A percentile compares a stretch with the other conserved stretches of the same genome.
Conservation (phyloP, 495 filamentous ascomycete genomes). For the Stereocaulon alpinum region DNA sequence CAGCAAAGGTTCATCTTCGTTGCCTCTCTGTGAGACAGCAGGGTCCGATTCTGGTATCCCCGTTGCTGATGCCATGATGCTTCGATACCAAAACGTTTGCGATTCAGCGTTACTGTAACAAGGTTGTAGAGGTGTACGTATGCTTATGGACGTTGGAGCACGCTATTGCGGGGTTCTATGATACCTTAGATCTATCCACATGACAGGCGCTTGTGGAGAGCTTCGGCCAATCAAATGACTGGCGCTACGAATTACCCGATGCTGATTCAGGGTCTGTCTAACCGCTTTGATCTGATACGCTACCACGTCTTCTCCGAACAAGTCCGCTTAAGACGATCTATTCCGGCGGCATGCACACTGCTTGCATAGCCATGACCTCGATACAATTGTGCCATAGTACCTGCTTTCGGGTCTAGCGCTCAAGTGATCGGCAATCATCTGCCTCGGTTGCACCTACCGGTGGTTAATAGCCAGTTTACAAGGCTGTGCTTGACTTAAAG, state of each 20-base stretch:
- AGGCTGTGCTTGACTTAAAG: no score
- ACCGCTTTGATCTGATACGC: no score
- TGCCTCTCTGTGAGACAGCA: slow-evolving; percentile 20
- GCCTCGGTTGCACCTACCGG: no score
- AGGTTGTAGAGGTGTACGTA: not conserved
- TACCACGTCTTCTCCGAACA: not conserved
- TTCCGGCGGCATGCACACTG: no score
- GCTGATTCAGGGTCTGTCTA: no score
- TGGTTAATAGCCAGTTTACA: no score
- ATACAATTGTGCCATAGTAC: no score
- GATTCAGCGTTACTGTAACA: no score
- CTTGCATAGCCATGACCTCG: no score
- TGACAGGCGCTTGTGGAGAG: not conserved
- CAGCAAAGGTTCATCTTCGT: slow-evolving; percentile 68
- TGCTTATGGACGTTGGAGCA: not conserved
- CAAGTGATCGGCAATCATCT: no score
- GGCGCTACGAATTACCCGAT: not conserved
- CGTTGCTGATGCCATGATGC: slow-evolving; percentile 45
- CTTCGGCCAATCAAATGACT: not conserved
- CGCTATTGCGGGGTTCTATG: not conserved
- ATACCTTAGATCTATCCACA: not conserved
- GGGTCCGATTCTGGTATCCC: slow-evolving; percentile 37
- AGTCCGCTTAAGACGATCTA: no score
- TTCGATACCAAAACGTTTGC: not conserved
- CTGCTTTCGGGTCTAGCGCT: no score